Percentiles rank a stretch among this genome's conserved stretches.
phyloP scores from a whole-genome alignment of 352 stramenopile genomes.

The Phytophthora litchii region DNA sequence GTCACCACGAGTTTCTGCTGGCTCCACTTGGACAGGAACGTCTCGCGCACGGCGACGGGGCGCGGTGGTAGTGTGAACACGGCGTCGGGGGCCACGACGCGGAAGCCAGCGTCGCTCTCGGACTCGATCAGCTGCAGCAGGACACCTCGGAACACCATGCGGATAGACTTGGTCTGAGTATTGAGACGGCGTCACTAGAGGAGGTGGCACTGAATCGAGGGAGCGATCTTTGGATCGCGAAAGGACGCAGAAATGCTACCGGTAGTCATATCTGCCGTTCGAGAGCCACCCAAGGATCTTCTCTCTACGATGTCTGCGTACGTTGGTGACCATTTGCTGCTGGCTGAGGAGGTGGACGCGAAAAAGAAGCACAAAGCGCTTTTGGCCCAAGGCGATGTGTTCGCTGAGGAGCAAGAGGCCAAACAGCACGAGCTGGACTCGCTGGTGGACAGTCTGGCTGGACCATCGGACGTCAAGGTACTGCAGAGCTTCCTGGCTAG shows the following conservation, averaged over 20 bases:
- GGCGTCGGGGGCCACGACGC: constrained; percentile 53
- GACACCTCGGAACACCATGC: constrained; percentile 77
- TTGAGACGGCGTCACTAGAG: constrained; percentile 5
- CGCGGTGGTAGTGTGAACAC: constrained; percentile 44
- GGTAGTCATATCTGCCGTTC: too few relatives aligned
- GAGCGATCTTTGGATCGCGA: constrained; percentile 4
- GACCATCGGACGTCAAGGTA: constrained; percentile 1
- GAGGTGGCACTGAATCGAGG: not conserved
- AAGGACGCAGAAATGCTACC: constrained; percentile 11
- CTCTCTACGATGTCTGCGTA: not conserved
- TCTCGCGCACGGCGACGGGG: constrained; percentile 2
- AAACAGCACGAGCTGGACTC: constrained; percentile 28
- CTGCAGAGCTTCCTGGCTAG: constrained; percentile 27
- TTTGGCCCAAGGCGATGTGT: constrained; percentile 18
- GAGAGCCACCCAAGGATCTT: too few relatives aligned
- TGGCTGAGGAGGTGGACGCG: not conserved
- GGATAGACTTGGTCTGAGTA: not conserved
- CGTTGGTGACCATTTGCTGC: not conserved
- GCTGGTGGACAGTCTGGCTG: constrained; percentile 23
- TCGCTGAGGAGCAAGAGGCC: constrained; percentile 29
- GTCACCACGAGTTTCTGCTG: constrained; percentile 63
- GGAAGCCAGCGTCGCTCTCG: constrained; percentile 45
- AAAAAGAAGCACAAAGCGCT: not conserved
- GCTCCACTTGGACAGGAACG: constrained; percentile 30
- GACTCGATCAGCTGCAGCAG: constrained; percentile 51